phyloP scores from a whole-genome alignment of 2,329 filamentous ascomycete genomes.

The Paecilomyces formosus region DNA sequence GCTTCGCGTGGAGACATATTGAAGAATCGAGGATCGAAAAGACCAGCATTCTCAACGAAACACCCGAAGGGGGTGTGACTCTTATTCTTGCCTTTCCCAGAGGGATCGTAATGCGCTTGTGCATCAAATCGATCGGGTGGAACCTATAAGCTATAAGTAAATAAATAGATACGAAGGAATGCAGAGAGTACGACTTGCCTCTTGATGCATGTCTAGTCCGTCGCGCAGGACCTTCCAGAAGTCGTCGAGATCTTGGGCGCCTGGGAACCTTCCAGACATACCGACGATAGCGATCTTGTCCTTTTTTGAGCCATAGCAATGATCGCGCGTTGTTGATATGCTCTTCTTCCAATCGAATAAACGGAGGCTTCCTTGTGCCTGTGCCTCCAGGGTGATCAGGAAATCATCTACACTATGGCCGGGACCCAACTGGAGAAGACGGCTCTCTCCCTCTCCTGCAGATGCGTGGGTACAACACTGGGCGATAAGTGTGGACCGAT shows the following conservation, averaged over 20 bases:
- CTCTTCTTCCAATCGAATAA: background rate
- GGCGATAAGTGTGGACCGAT: background rate
- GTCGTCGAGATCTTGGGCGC: slow-evolving; percentile 58
- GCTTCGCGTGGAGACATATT: slow-evolving; percentile 81
- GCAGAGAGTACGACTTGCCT: slow-evolving; percentile 28
- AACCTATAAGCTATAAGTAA: slow-evolving; percentile 29
- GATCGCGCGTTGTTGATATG: background rate
- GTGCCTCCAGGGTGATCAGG: background rate
- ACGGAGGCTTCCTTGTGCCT: background rate
- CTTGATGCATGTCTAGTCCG: slow-evolving; percentile 61
- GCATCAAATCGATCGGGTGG: slow-evolving; percentile 62
- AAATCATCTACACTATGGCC: background rate
- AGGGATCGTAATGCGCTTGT: slow-evolving; percentile 58
- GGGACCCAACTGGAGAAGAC: background rate
- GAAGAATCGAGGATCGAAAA: slow-evolving; percentile 79
- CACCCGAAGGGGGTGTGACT: slow-evolving; percentile 65
- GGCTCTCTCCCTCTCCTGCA: background rate
- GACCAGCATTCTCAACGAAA: slow-evolving; percentile 64
- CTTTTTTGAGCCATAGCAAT: background rate
- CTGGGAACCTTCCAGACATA: slow-evolving; percentile 67
- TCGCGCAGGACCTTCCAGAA: slow-evolving; percentile 66
- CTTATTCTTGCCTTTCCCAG: slow-evolving; percentile 63
- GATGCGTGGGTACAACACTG: background rate
- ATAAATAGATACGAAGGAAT: background rate
- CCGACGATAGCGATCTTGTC: slow-evolving; percentile 73